Evolutionary conservation across 2,329 filamentous ascomycete genomes (phyloP), one percentile per base, ranked within the genome.

Genomic region (Trichoderma koningiopsis): DNA sequence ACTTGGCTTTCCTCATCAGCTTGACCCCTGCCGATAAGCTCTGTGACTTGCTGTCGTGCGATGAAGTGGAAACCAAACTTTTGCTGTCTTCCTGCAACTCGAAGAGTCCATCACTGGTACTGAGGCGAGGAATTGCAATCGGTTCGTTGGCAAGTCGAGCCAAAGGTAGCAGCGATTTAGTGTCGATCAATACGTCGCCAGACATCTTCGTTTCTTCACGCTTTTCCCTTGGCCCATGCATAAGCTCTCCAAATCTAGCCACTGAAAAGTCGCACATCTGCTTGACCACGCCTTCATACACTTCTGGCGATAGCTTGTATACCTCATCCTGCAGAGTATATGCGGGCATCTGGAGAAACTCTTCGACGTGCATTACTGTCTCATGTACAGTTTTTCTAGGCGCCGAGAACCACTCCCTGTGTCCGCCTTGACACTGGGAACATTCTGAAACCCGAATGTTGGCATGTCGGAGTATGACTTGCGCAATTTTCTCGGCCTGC

Each of bases 261-360:
- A 65, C 35, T 47, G 62, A 65, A 35, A 65, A 65, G 35, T 65
- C n/a, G 27, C 62, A 65, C 62, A 65, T 65, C 6, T 47, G 24
- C 4, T 65, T 65, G 4, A 65, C 35, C 4, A 65, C 52, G 0
- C 52, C 35, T 13, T 57, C 24, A 33, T 65, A 65, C 33, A 53
- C 62, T 24, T 65, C 62, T 40, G 27, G 24, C 4, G 62, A 65
- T 19, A 65, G 22, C 27, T 65, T 65, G 13, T 65, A 65, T 27
- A 33, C 52, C 4, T 53, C 27, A 19, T 24, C 8, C 11, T 65
- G 62, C 3, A 57, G 52, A 33, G 52, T 65, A 16, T 65, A 65
- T 24, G 62, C 62, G 11, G 62, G 62, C 52, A 65, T 57, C 27
- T 33, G 52, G 27, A 65, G 24, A 47, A 65, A 65, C 11, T 65